Conservation (phyloP, 306 rosid genomes). For the Mucuna pruriens region DNA sequence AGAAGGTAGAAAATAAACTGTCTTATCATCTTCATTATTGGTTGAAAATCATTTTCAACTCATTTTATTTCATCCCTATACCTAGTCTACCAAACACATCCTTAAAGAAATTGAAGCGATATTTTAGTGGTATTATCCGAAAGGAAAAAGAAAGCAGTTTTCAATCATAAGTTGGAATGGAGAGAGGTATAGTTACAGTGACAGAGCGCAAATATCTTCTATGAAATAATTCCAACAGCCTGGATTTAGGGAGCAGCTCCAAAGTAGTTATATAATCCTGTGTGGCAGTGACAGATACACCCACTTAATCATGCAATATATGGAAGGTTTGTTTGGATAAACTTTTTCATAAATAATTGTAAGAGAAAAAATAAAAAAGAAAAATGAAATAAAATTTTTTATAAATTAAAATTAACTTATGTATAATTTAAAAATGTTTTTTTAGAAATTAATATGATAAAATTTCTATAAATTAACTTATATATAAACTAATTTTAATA, state of each 20-base stretch:
- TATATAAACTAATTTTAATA: too few species aligned
- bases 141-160: constrained; percentile 6
- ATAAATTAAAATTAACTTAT: too few species aligned
- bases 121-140: background rate
- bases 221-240: constrained; percentile 74
- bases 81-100: background rate
- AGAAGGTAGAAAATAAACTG: background rate
- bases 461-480: too few species aligned
- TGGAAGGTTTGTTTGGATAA: too few species aligned
- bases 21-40: background rate
- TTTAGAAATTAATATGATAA: too few species aligned
- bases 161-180: constrained; percentile 16
- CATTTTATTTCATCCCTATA: background rate
- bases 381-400: too few species aligned
- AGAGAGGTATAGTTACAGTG: constrained; percentile 51
- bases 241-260: constrained; percentile 76
- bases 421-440: too few species aligned
- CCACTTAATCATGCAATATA: too few species aligned
- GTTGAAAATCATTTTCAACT: background rate
- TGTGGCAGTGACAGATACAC: constrained; percentile 28
- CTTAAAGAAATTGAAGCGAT: constrained; percentile 20
- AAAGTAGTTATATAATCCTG: constrained; percentile 79
- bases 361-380: too few species aligned
- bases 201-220: constrained; percentile 76
- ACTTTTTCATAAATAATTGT: too few species aligned